Percentiles rank a stretch among this genome's conserved stretches.
Conservation (phyloP, 805 yeast species). For the Ogataea paradorogensis region DNA sequence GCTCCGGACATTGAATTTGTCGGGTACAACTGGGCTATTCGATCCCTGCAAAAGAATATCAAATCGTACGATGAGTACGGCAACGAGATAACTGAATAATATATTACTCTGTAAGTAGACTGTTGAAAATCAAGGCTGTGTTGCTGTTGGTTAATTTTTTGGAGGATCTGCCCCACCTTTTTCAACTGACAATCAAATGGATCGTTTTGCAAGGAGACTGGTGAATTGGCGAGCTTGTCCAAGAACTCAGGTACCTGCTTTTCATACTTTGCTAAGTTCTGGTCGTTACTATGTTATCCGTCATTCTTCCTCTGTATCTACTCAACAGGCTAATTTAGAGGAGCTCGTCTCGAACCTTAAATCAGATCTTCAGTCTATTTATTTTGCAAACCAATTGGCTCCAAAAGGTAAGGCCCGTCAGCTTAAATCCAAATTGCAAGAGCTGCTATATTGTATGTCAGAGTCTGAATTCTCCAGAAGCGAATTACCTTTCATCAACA, state of each 20-base stretch:
- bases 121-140: slow-evolving; percentile 6
- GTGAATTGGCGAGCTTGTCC: neutral
- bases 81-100: slow-evolving; percentile 21
- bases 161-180: slow-evolving; percentile 10
- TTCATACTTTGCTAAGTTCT: neutral
- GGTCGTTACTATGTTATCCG: neutral
- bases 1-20: slow-evolving; percentile 69
- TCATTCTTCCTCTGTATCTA: slow-evolving; percentile 7
- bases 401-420: slow-evolving; percentile 28
- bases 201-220: slow-evolving; percentile 1
- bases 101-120: slow-evolving; percentile 4
- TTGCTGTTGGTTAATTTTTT: neutral
- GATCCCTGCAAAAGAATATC: slow-evolving; percentile 53
- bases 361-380: slow-evolving; percentile 25
- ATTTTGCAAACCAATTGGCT: slow-evolving; percentile 23
- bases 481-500: slow-evolving; percentile 30
- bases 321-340: slow-evolving; percentile 17
- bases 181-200: neutral
- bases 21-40: slow-evolving; percentile 82
- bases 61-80: slow-evolving; percentile 33
- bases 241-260: neutral
- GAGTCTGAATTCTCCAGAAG: slow-evolving; percentile 22
- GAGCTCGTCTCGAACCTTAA: slow-evolving; percentile 12
- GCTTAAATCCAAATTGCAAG: slow-evolving; percentile 20
- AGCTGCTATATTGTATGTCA: slow-evolving; percentile 21